Evolutionary conservation across 148 eudicot species (phyloP).

Genomic region (Silene uniflora): DNA sequence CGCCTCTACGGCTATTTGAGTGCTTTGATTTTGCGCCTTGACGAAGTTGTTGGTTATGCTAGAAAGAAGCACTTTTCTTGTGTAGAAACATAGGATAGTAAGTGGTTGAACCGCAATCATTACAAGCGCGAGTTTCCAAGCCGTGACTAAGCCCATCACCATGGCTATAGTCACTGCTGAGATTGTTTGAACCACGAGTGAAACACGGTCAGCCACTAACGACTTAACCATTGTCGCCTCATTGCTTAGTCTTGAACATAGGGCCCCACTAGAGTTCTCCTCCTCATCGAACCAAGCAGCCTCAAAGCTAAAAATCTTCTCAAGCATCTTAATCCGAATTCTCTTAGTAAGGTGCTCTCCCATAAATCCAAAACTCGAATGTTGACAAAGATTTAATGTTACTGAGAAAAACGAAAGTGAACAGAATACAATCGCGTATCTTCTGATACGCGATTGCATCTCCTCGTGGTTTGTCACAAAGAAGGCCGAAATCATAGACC

Average conservation of each 20-base stretch:
- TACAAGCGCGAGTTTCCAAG: slow-evolving; percentile 92
- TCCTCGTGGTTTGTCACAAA: slow-evolving; percentile 54
- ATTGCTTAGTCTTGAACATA: slow-evolving; percentile 65
- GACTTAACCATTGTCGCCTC: slow-evolving; percentile 85
- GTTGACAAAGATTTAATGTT: slow-evolving; percentile 55
- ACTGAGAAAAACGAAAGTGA: slow-evolving; percentile 59
- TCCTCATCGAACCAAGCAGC: slow-evolving; percentile 92
- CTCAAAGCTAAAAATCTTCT: slow-evolving; percentile 68
- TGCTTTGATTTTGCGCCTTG: slow-evolving; percentile 68
- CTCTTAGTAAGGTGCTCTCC: slow-evolving; percentile 73
- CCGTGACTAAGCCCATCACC: slow-evolving; percentile 65
- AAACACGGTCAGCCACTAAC: slow-evolving; percentile 73
- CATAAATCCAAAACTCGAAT: slow-evolving; percentile 74
- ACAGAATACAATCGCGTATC: slow-evolving; percentile 51
- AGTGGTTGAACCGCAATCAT: slow-evolving; percentile 93
- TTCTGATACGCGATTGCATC: slow-evolving; percentile 58
- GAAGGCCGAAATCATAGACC: slow-evolving; percentile 87
- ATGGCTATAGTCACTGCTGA: slow-evolving; percentile 72
- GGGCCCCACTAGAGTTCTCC: slow-evolving; percentile 62
- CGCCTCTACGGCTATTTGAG: slow-evolving; percentile 87
- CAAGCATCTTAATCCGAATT: slow-evolving; percentile 65
- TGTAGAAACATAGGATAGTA: slow-evolving; percentile 77
- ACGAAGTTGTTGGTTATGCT: slow-evolving; percentile 51
- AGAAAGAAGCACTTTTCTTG: slow-evolving; percentile 64
- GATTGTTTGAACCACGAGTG: slow-evolving; percentile 64